Conservation (phyloP, 306 rosid species). For the Citrullus mucosospermus region DNA sequence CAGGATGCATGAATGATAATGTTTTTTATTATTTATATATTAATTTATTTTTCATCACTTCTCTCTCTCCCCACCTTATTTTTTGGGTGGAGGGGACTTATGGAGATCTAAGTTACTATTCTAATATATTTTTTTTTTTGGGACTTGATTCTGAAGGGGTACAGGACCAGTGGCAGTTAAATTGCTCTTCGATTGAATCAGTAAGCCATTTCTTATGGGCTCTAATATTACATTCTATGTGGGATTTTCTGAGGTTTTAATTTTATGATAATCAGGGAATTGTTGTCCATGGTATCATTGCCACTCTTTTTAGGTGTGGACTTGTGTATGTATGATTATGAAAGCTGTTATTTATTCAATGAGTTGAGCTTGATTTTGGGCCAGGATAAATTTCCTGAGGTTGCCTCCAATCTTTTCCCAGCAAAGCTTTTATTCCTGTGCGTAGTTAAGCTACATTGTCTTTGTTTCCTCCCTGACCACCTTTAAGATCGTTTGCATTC, state of each 20-base stretch:
- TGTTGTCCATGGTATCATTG: background rate
- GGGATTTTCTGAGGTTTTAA: background rate
- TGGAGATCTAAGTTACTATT: background rate
- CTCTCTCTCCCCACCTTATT: background rate
- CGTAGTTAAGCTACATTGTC: background rate
- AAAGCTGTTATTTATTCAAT: background rate
- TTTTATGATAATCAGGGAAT: background rate
- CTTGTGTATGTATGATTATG: background rate
- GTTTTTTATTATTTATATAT: background rate
- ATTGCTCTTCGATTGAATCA: conserved; percentile 13
- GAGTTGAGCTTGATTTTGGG: background rate
- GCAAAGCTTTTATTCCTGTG: background rate
- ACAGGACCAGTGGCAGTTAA: conserved; percentile 7
- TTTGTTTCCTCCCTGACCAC: background rate
- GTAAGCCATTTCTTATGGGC: conserved; percentile 7
- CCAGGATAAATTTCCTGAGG: background rate
- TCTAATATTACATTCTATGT: background rate
- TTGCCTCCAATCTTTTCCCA: background rate
- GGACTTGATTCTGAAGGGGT: background rate
- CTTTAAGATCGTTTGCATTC: background rate
- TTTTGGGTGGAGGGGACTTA: background rate
- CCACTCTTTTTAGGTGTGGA: background rate
- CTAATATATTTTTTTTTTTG: background rate
- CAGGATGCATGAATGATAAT: background rate
- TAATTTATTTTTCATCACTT: background rate